Percentiles rank a stretch among this genome's conserved stretches.
phyloP scores from a whole-genome alignment of 2,329 filamentous ascomycete species.

The Phaeosphaeriaceae sp. region DNA sequence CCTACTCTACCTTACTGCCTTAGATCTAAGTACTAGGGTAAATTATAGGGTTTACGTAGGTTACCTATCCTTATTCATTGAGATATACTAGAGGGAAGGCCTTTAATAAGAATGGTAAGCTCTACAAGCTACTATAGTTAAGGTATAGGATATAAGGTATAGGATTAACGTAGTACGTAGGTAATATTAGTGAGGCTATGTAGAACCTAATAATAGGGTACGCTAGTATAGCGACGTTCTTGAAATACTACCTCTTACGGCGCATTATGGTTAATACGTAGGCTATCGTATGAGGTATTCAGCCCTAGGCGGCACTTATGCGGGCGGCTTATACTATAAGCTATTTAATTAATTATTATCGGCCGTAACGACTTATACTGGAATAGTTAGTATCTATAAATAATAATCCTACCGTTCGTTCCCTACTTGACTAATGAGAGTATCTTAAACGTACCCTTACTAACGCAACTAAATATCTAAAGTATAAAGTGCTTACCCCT shows the following conservation, averaged over 20 bases:
- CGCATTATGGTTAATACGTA: conserved; percentile 19
- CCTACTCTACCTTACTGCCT: too few species aligned
- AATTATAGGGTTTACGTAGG: too few species aligned
- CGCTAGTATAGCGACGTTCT: conserved; percentile 14
- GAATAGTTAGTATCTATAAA: conserved; percentile 22
- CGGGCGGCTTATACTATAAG: conserved; percentile 25
- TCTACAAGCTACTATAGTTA: too few species aligned
- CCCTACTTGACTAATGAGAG: conserved; percentile 14
- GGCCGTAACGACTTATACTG: conserved; percentile 15
- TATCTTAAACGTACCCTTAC: conserved; percentile 15
- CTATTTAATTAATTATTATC: conserved; percentile 17
- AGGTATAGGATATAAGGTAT: too few species aligned
- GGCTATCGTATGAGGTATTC: conserved; percentile 17
- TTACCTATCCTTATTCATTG: too few species aligned
- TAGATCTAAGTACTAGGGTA: too few species aligned
- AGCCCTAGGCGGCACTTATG: conserved; percentile 19
- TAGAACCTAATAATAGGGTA: conserved; percentile 43
- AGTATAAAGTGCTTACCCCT: conserved; percentile 20
- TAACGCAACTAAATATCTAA: conserved; percentile 16
- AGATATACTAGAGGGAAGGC: too few species aligned
- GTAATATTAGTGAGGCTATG: conserved; percentile 37
- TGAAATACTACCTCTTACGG: conserved; percentile 23
- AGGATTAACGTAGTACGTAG: conserved; percentile 15
- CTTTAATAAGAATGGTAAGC: too few species aligned
- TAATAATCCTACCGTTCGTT: conserved; percentile 14